These are phyloP conservation scores for Zasmidium angulare DNA, from an alignment of 2,329 filamentous ascomycete genomes.

Conservation along the genomic window DNA sequence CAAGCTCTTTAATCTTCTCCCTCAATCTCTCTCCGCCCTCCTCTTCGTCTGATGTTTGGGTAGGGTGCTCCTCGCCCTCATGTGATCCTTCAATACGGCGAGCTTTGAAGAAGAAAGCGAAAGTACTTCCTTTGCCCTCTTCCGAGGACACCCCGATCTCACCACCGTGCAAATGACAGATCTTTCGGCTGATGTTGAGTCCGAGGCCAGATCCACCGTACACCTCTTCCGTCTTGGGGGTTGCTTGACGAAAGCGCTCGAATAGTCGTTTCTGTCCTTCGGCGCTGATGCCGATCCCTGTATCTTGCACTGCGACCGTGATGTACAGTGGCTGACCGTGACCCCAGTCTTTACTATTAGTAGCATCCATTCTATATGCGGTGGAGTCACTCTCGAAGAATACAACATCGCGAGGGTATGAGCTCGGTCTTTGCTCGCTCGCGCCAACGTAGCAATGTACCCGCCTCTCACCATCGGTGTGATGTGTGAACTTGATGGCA, in stretches of 20 bases:
- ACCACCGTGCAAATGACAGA: conserved; percentile 45
- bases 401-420: conserved; percentile 46
- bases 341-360: conserved; percentile 44
- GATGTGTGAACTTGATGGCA: conserved; percentile 36
- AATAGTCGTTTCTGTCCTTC: conserved; percentile 44
- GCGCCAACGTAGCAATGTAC: conserved; percentile 29
- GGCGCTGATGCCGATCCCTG: conserved; percentile 43
- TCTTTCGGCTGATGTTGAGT: conserved; percentile 47
- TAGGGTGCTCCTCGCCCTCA: conserved; percentile 1
- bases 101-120: conserved; percentile 45
- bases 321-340: conserved; percentile 40
- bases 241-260: conserved; percentile 42
- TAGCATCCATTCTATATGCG: conserved; percentile 42
- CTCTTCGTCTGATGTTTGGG: not conserved
- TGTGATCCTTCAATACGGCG: conserved; percentile 11
- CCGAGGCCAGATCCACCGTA: conserved; percentile 48
- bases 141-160: conserved; percentile 46
- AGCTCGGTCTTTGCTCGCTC: conserved; percentile 35
- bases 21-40: conserved; percentile 11
- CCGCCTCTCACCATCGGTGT: conserved; percentile 23
- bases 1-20: conserved; percentile 12
- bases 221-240: conserved; percentile 35
- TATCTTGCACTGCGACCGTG: conserved; percentile 47
- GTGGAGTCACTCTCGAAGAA: conserved; percentile 42
- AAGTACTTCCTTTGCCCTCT: conserved; percentile 40